A percentile compares a stretch with the other conserved stretches of the same genome.
phyloP scores from a whole-genome alignment of 2,329 filamentous ascomycete species.

The Diaporthe australafricana region DNA sequence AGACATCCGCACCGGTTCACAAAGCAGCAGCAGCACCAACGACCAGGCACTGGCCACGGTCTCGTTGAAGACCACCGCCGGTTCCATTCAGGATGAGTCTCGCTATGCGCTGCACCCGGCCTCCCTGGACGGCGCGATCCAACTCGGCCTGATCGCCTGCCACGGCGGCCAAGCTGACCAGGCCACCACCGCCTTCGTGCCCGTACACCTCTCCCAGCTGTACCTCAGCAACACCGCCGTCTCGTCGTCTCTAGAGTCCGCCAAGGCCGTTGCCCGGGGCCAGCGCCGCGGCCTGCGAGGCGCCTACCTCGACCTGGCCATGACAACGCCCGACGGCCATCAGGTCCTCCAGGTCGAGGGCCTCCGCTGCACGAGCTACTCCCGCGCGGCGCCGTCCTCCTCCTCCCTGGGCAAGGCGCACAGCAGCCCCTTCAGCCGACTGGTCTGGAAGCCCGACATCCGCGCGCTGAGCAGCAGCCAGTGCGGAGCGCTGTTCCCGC shows the following conservation, averaged over 20 bases:
- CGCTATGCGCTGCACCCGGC: neutral
- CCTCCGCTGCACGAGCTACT: no score
- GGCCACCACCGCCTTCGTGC: no score
- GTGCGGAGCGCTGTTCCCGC: constrained; percentile 30
- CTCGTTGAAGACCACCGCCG: neutral
- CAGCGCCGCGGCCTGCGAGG: no score
- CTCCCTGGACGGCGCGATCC: neutral
- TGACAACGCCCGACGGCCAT: no score
- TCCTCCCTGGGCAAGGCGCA: constrained; percentile 31
- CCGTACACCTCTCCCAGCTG: no score
- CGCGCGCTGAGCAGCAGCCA: constrained; percentile 38
- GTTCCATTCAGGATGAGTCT: neutral
- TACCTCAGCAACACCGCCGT: no score
- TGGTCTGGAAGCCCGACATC: constrained; percentile 42
- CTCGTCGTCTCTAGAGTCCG: no score
- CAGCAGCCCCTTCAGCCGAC: constrained; percentile 38
- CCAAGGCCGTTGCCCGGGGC: no score
- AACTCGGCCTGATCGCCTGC: neutral
- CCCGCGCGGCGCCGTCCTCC: no score
- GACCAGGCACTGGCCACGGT: no score
- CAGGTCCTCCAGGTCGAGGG: no score
- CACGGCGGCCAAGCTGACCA: neutral
- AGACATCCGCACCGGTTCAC: neutral
- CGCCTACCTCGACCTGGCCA: no score
- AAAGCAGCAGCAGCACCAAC: neutral